phyloP scores from a whole-genome alignment of 106 monocot genomes.

The Phalaenopsis aphrodite region DNA sequence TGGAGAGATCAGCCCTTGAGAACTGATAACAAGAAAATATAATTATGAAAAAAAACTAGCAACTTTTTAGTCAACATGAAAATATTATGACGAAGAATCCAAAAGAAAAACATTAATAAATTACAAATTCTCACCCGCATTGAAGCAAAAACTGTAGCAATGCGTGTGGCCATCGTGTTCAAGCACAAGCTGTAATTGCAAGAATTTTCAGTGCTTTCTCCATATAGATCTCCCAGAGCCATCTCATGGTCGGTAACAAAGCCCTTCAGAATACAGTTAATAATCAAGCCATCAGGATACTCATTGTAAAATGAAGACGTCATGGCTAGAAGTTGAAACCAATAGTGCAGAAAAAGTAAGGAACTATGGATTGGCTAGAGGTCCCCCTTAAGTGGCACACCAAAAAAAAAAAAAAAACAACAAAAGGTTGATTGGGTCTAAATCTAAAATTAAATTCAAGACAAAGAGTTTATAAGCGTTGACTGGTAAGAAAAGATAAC shows the following conservation, averaged over 20 bases:
- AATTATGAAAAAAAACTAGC: slow-evolving; percentile 2
- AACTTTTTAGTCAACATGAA: neutral
- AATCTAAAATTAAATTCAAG: no score
- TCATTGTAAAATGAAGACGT: neutral
- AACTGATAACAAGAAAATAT: neutral
- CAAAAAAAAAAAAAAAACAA: no score
- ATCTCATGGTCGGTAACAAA: slow-evolving; percentile 73
- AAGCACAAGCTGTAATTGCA: slow-evolving; percentile 38
- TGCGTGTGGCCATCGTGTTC: slow-evolving; percentile 51
- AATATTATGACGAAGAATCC: neutral
- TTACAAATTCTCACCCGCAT: slow-evolving; percentile 32
- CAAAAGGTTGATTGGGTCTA: no score
- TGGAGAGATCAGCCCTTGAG: neutral
- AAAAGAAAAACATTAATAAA: slow-evolving; percentile 3
- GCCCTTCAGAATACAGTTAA: slow-evolving; percentile 24
- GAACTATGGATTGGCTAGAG: neutral
- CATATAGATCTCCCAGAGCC: slow-evolving; percentile 56
- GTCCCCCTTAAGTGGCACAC: neutral
- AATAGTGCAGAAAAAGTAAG: neutral
- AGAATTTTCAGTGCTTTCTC: slow-evolving; percentile 36
- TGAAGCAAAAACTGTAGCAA: slow-evolving; percentile 64
- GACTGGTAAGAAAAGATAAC: no score
- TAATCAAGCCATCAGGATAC: neutral
- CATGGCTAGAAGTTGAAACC: neutral
- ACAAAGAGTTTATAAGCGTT: no score